phyloP scores from a whole-genome alignment of 1,284 basidiomycete genomes.

The Ceratobasidium sp. region DNA sequence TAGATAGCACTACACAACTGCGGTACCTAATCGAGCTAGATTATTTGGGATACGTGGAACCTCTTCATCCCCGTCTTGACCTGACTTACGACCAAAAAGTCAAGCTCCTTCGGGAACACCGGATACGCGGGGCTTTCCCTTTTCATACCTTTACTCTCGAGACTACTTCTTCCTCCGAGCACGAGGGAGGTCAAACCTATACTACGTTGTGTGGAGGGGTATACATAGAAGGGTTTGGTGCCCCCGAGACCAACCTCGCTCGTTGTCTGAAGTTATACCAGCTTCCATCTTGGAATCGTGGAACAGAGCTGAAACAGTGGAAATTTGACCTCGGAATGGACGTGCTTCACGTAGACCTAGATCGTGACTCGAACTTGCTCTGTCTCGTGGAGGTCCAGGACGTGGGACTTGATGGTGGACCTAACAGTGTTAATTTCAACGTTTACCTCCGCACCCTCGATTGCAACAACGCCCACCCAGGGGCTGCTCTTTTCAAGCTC shows the following conservation, averaged over 20 bases:
- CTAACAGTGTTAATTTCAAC: neutral
- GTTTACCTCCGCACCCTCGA: slow-evolving; percentile 18
- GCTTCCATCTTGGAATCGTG: slow-evolving; percentile 22
- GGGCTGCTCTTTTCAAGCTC: slow-evolving; percentile 11
- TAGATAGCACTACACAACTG: slow-evolving; percentile 12
- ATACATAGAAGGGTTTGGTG: slow-evolving; percentile 14
- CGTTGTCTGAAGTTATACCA: slow-evolving; percentile 13
- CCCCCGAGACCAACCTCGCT: neutral
- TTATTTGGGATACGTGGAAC: slow-evolving; percentile 16
- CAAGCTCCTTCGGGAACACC: slow-evolving; percentile 1
- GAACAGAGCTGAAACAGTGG: slow-evolving; percentile 16
- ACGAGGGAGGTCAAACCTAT: neutral
- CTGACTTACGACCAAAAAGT: slow-evolving; percentile 18
- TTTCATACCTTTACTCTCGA: slow-evolving; percentile 13
- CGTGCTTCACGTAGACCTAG: slow-evolving; percentile 3
- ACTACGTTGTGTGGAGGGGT: slow-evolving; percentile 1
- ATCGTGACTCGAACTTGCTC: slow-evolving; percentile 17
- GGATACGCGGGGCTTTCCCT: neutral
- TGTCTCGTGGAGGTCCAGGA: neutral
- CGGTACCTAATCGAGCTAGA: slow-evolving; percentile 23
- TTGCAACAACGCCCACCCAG: slow-evolving; percentile 14
- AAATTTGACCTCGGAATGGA: slow-evolving; percentile 8
- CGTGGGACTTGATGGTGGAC: neutral
- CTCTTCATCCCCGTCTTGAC: slow-evolving; percentile 15
- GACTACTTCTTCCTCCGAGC: neutral